Evolutionary conservation across 768 basidiomycete species (phyloP), one percentile per base, ranked within the genome.

Genomic region (Mycena alexandri): DNA sequence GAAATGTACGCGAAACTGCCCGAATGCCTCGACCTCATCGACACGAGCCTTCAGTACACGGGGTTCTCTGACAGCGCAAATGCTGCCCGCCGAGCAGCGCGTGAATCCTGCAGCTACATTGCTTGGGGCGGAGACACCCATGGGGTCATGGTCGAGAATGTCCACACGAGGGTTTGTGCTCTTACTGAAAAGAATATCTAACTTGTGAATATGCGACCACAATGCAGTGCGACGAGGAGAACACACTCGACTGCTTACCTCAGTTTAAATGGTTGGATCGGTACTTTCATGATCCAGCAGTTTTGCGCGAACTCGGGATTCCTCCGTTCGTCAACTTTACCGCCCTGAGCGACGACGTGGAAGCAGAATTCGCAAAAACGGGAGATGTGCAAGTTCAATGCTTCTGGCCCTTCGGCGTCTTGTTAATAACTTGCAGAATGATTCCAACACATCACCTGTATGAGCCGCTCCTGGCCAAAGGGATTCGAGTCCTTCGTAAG

Each of bases 401-500:
- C 2, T 9, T 41, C 9, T 10, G 25, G 10, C n/a, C 6, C 24
- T 13, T 17, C 22, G 17, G n/a, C 8, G 8, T 22, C 12, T 46
- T 19, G 6, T 34, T 61, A 16, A 48, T 19, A 29, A 16, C 11
- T 16, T 44, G n/a, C 22, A 75, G 75, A 16, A 61, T 72, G 25
- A 65, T 70, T 22, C 71, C 64, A 10, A 43, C 69, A 22, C 61
- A 74, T 58, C 57, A 64, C 21, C 33, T 75, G 22, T 74, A 74
- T 36, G 67, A 56, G 36, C 73, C 70, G 11, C 64, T 77, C 24
- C 53, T 75, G n/a, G 25, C 63, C 11, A 70, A 71, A 25, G 72
- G 76, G 16, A 73, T 77, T 36, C 61, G 74, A 44, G 22, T 75
- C 52, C 33, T 75, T 46, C 70, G 75, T 79, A 51, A 41, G 75